Evolutionary conservation across 768 basidiomycete species (phyloP).

Genomic region (Mycena rebaudengoi): DNA sequence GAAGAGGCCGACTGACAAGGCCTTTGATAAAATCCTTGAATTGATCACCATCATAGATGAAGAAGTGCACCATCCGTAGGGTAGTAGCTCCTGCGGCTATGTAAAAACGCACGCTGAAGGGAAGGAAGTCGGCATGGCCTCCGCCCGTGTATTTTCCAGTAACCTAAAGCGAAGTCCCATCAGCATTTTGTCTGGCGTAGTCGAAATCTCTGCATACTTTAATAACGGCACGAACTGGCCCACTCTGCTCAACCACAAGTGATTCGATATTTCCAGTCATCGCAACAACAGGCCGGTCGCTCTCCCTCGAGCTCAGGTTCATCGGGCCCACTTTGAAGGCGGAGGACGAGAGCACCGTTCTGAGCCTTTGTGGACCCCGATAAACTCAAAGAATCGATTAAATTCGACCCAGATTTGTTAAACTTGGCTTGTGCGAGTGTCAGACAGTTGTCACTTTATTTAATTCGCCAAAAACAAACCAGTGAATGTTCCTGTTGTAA

Average conservation of each 20-base stretch:
- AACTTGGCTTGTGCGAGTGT: conserved; percentile 34
- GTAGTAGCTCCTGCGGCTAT: conserved; percentile 43
- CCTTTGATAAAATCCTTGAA: conserved; percentile 49
- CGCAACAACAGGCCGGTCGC: conserved; percentile 31
- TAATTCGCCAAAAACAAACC: conserved; percentile 27
- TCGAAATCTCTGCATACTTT: conserved; percentile 31
- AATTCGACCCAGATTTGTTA: conserved; percentile 39
- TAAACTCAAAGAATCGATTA: conserved; percentile 42
- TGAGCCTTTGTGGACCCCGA: conserved; percentile 38
- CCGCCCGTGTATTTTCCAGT: conserved; percentile 46
- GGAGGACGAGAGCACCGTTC: conserved; percentile 39
- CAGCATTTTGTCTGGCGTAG: not conserved
- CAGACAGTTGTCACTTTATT: not conserved
- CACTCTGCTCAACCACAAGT: conserved; percentile 45
- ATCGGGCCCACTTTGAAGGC: conserved; percentile 44
- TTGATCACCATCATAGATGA: conserved; percentile 49
- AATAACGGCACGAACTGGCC: conserved; percentile 47
- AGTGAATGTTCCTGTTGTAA: conserved; percentile 45
- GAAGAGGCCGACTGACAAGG: no score
- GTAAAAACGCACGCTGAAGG: conserved; percentile 47
- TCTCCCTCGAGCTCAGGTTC: conserved; percentile 40
- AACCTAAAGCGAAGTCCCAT: conserved; percentile 26
- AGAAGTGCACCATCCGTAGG: conserved; percentile 46
- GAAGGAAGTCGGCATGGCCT: conserved; percentile 43
- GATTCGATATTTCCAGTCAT: conserved; percentile 37